Base-by-base conservation (phyloP, 768 basidiomycete species). In the Coprinopsis sp. region DNA sequence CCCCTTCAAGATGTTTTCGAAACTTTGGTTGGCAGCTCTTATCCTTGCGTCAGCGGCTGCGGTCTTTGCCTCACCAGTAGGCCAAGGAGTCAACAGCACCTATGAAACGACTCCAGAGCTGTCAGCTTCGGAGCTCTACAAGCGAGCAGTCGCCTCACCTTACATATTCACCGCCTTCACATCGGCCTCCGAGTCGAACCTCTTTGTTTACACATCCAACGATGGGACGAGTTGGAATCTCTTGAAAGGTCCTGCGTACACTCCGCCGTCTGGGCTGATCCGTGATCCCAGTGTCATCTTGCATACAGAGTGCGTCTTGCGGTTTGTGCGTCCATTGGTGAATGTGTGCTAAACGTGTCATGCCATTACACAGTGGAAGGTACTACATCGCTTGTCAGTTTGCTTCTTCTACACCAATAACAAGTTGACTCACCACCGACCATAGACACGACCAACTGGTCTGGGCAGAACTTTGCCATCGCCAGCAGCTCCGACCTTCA, bases 151-250 rank as follows among this genome's bases (percentile, higher is more conserved):
- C 19, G 52, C 58, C 5, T 51, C 63, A 12, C 60, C 60, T 29
- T 64, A 65, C 46, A 61, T 67, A 3, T 64, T 67, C 51, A 65
- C 65, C 1, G 65, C 61, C 4, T 67, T 67, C 50, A 65, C 64
- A 6, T 52, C 59, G 1, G 59, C 59, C n/a, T 66, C 64, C 2
- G 61, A 65, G 39, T 65, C 63, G 3, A 67, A 67, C 38, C 55
- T 66, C 6, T 67, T 58, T 38, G 62, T 64, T 4, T 67, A 65
- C 40, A 66, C 65, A 0, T 65, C 63, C 10, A 58, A 53, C 31
- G 65, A 67, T 43, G 65, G 54, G 22, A 64, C 62, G 28, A 61
- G 52, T 39, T 67, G 65, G 34, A 50, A 50, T 3, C 39, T 67
- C 25, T 30, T 65, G 28, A 64, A 67, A 40, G 65, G 65, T 4